These are phyloP conservation scores for Casuarina equisetifolia DNA, from an alignment of 306 rosid species.

Conservation along the genomic window DNA sequence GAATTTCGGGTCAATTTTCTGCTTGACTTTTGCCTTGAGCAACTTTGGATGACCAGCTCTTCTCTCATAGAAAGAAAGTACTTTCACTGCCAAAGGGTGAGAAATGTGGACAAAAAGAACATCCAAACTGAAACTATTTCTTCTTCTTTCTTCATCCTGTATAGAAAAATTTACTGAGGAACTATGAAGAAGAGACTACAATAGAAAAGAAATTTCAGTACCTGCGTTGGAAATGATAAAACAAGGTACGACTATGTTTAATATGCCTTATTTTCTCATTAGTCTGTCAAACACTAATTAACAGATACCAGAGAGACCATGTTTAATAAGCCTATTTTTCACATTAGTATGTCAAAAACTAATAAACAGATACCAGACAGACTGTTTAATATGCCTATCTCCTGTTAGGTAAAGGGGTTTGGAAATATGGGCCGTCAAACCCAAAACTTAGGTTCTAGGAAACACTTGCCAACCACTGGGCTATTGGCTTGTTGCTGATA, in stretches of 20 bases:
- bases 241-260: not conserved
- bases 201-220: not conserved
- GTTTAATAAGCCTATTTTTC: too few species aligned
- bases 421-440: too few species aligned
- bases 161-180: constrained; percentile 2
- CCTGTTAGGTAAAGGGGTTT: too few species aligned
- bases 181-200: not conserved
- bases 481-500: too few species aligned
- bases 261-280: not conserved
- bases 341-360: too few species aligned
- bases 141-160: constrained; percentile 31
- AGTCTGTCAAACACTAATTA: too few species aligned
- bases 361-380: too few species aligned
- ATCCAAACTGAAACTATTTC: constrained; percentile 28
- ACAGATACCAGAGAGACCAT: too few species aligned
- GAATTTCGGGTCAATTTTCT: constrained; percentile 13
- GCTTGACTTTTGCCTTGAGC: not conserved
- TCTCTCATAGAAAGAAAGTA: not conserved
- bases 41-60: not conserved
- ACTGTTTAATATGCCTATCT: too few species aligned
- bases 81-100: constrained; percentile 18
- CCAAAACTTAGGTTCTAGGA: too few species aligned
- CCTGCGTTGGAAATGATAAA: not conserved
- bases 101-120: constrained; percentile 17
- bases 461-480: too few species aligned